Percentiles rank a stretch among this genome's conserved stretches.
Evolutionary conservation across 108 stramenopile species (phyloP).

Genomic region (Skeletonema potamos): DNA sequence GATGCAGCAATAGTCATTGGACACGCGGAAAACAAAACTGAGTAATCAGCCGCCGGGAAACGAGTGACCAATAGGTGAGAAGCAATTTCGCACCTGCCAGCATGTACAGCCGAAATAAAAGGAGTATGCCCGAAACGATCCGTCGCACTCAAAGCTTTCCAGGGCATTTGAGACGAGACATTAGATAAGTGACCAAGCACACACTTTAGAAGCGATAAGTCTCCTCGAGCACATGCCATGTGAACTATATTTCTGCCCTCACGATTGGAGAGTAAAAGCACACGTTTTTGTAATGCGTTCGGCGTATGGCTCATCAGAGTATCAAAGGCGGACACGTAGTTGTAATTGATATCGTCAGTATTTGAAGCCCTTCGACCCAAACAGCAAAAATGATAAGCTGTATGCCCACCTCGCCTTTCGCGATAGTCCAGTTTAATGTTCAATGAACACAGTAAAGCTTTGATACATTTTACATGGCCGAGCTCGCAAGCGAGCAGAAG

Average conservation of each 20-base stretch:
- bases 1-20: conserved; percentile 63
- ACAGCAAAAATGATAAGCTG: conserved; percentile 45
- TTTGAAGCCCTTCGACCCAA: neutral
- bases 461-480: conserved; percentile 50
- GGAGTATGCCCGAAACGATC: conserved; percentile 53
- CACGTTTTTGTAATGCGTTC: conserved; percentile 25
- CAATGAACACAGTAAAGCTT: conserved; percentile 42
- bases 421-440: conserved; percentile 28
- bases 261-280: conserved; percentile 51
- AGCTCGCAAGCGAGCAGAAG: conserved; percentile 62
- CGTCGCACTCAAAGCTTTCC: conserved; percentile 52
- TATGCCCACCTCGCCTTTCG: conserved; percentile 27
- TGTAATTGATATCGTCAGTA: neutral
- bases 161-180: neutral
- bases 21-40: conserved; percentile 39
- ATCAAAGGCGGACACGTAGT: conserved; percentile 11
- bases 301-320: conserved; percentile 23
- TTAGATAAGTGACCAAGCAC: conserved; percentile 30
- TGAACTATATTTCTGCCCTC: conserved; percentile 57
- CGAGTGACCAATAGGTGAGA: conserved; percentile 61
- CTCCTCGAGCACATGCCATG: conserved; percentile 55
- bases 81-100: conserved; percentile 58
- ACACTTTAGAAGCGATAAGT: conserved; percentile 50
- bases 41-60: conserved; percentile 6
- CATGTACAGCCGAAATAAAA: conserved; percentile 59